Evolutionary conservation across 2,329 filamentous ascomycete genomes (phyloP).

Genomic region (Dactylellina haptotyla): DNA sequence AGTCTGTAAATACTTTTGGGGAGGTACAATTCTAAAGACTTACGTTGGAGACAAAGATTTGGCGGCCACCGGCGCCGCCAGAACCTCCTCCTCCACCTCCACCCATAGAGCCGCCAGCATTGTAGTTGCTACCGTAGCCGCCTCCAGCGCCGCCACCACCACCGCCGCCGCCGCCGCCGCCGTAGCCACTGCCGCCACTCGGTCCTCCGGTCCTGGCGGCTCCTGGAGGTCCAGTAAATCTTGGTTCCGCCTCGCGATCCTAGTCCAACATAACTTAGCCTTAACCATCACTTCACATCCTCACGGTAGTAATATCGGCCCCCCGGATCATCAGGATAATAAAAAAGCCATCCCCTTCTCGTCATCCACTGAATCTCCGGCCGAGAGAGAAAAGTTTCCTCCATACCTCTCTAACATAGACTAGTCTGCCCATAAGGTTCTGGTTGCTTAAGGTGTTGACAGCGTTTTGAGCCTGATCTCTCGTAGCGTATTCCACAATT

Average conservation of each 20-base stretch:
- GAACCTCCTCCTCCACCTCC: conserved; percentile 62
- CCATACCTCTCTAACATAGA: conserved; percentile 94
- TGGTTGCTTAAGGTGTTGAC: conserved; percentile 99
- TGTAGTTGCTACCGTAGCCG: conserved; percentile 31
- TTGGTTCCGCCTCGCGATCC: conserved; percentile 98
- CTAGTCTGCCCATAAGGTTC: conserved; percentile 96
- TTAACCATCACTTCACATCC: conserved; percentile 45
- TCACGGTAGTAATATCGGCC: conserved; percentile 15
- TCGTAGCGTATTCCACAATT: conserved; percentile 99
- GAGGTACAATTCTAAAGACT: conserved; percentile 65
- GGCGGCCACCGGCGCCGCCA: conserved; percentile 74
- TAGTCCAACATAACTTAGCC: conserved; percentile 61
- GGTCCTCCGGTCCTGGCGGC: conserved; percentile 65
- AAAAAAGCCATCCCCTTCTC: conserved; percentile 49
- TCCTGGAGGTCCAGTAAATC: conserved; percentile 78
- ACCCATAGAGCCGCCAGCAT: conserved; percentile 60
- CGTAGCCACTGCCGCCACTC: conserved; percentile 60
- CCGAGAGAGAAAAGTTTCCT: conserved; percentile 58
- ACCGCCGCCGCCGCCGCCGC: conserved; percentile 54
- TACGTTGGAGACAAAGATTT: conserved; percentile 98
- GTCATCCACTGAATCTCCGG: conserved; percentile 48
- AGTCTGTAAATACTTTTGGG: conserved; percentile 48
- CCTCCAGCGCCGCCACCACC: conserved; percentile 65
- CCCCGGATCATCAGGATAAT: conserved; percentile 52
- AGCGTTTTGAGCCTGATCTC: conserved; percentile 97